These are phyloP conservation scores for Crucibulum laeve DNA, from an alignment of 768 basidiomycete species.

Conservation along the genomic window DNA sequence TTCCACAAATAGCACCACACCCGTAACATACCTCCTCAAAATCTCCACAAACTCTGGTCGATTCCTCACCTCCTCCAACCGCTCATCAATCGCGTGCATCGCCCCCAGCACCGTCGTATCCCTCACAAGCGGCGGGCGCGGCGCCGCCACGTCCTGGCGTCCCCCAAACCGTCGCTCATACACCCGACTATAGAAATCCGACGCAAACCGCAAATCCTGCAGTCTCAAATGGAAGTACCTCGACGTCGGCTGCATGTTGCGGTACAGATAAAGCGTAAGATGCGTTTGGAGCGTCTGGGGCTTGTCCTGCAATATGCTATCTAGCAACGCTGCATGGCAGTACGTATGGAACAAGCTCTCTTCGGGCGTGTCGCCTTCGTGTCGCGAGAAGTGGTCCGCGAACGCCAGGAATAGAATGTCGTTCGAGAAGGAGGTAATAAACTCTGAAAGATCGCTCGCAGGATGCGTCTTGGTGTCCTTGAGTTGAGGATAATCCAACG, in stretches of 20 bases:
- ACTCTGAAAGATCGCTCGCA: conserved; percentile 73
- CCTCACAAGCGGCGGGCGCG: conserved; percentile 63
- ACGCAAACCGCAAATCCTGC: conserved; percentile 70
- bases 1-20: conserved; percentile 25
- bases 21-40: conserved; percentile 53
- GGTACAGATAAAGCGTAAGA: conserved; percentile 65
- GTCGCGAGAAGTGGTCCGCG: conserved; percentile 72
- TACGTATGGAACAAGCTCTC: conserved; percentile 67
- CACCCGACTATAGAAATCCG: conserved; percentile 73
- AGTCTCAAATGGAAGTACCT: conserved; percentile 63
- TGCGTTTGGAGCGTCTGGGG: conserved; percentile 73
- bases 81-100: conserved; percentile 56
- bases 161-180: conserved; percentile 77
- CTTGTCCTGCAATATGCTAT: conserved; percentile 91
- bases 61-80: conserved; percentile 42
- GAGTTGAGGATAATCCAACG: conserved; percentile 79
- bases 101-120: conserved; percentile 69
- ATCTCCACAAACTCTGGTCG: conserved; percentile 35
- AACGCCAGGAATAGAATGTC: conserved; percentile 77
- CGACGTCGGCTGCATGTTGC: conserved; percentile 52
- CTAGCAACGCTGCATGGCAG: conserved; percentile 73
- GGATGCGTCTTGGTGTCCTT: conserved; percentile 64
- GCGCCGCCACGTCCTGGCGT: conserved; percentile 57
- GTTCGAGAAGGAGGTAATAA: conserved; percentile 85
- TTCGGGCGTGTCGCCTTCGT: conserved; percentile 49